Percentiles rank a stretch among this genome's conserved stretches.
Conservation (phyloP, 208 protist genomes). For the Acanthamoeba royreba region DNA sequence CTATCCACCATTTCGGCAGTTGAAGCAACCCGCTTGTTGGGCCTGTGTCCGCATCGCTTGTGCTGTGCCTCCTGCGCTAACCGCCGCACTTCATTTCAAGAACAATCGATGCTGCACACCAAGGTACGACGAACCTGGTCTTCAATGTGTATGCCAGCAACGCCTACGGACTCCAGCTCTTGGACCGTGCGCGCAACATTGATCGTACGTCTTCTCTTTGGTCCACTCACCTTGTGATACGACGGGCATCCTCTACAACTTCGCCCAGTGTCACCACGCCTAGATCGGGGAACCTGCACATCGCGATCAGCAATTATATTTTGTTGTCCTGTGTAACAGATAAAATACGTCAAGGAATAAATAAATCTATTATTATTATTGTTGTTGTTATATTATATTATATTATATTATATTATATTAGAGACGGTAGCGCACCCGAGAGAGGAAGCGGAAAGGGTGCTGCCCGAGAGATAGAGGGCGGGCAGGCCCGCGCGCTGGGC, state of each 20-base stretch:
- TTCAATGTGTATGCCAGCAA: slow-evolving; percentile 67
- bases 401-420: no score
- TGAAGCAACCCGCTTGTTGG: slow-evolving; percentile 48
- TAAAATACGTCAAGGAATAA: no score
- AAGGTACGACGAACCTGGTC: slow-evolving; percentile 54
- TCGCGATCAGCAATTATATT: no score
- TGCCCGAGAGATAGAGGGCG: no score
- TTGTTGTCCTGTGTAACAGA: no score
- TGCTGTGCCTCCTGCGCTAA: background rate
- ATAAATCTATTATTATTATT: no score
- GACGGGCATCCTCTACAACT: slow-evolving; percentile 68
- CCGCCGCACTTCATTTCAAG: background rate
- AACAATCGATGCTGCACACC: background rate
- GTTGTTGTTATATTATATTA: no score
- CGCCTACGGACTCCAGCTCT: slow-evolving; percentile 64
- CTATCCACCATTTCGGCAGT: slow-evolving; percentile 63
- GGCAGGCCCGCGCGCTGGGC: no score
- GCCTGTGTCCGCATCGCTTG: slow-evolving; percentile 71
- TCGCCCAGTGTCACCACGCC: slow-evolving; percentile 72
- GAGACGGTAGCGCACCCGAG: no score
- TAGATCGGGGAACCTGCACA: slow-evolving; percentile 59
- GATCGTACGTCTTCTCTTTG: background rate
- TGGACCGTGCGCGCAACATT: slow-evolving; percentile 58
- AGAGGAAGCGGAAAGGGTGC: no score
- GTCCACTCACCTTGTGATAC: slow-evolving; percentile 50